Evolutionary conservation across 805 yeast genomes (phyloP).

Genomic region (Lipomyces anomalus): DNA sequence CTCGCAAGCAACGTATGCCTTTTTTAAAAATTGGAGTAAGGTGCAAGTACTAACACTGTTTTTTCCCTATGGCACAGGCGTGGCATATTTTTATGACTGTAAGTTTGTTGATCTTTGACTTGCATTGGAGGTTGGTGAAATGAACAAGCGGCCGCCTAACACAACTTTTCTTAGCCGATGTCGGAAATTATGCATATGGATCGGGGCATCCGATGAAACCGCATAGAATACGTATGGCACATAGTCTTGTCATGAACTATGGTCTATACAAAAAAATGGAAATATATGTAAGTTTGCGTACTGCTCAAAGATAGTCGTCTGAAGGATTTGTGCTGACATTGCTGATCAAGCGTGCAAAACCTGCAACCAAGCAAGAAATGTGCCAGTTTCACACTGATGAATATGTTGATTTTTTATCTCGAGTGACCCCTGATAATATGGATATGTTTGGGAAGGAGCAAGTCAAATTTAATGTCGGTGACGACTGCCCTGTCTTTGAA

Average conservation of each 20-base stretch:
- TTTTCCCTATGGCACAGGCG: conserved; percentile 29
- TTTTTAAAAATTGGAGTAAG: not conserved
- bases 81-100: conserved; percentile 73
- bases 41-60: not conserved
- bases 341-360: conserved; percentile 64
- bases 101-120: conserved; percentile 12
- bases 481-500: conserved; percentile 92
- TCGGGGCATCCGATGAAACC: conserved; percentile 99
- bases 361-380: conserved; percentile 97
- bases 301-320: not conserved
- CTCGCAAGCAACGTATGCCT: conserved; percentile 10
- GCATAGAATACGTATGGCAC: conserved; percentile 97
- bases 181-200: conserved; percentile 96
- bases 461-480: conserved; percentile 90
- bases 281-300: conserved; percentile 48
- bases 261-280: conserved; percentile 97
- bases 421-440: conserved; percentile 19
- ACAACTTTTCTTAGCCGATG: conserved; percentile 51
- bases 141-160: not conserved
- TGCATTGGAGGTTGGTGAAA: not conserved
- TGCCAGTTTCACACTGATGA: conserved; percentile 98
- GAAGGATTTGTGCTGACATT: not conserved
- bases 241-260: conserved; percentile 92
- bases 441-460: conserved; percentile 66
- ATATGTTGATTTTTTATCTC: conserved; percentile 68